These are phyloP conservation scores for Hypoxylon sp. DNA, from an alignment of 2,329 filamentous ascomycete species.

Conservation along the genomic window DNA sequence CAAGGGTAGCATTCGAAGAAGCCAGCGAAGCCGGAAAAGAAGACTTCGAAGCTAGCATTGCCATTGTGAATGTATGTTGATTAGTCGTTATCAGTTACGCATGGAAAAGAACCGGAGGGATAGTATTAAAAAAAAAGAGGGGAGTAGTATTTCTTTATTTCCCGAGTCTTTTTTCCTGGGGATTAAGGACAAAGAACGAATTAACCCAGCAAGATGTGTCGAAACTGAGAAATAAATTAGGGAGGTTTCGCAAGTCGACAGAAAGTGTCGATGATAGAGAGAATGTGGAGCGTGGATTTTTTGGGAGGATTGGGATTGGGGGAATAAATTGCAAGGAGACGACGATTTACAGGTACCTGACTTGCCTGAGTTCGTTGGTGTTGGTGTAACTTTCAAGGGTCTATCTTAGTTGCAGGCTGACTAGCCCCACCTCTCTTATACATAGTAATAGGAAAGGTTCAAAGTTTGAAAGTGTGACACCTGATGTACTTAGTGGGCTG, in stretches of 20 bases:
- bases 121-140: constrained; percentile 16
- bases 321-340: constrained; percentile 42
- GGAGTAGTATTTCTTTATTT: constrained; percentile 32
- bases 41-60: constrained; percentile 83
- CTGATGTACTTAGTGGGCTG: constrained; percentile 4
- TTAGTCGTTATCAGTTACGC: constrained; percentile 41
- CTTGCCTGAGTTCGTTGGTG: constrained; percentile 35
- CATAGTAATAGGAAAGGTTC: constrained; percentile 25
- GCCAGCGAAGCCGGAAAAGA: constrained; percentile 74
- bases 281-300: constrained; percentile 22
- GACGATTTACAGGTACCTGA: constrained; percentile 40
- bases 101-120: constrained; percentile 32
- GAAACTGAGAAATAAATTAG: constrained; percentile 40
- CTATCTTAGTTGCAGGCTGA: constrained; percentile 40
- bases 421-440: constrained; percentile 42
- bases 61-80: constrained; percentile 66
- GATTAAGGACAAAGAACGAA: constrained; percentile 36
- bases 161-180: constrained; percentile 7
- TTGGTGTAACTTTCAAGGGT: constrained; percentile 44
- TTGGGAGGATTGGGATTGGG: constrained; percentile 34
- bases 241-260: constrained; percentile 37
- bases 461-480: constrained; percentile 5
- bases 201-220: constrained; percentile 20
- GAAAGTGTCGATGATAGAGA: constrained; percentile 33
- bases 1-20: constrained; percentile 61